Base-by-base conservation (phyloP, 805 yeast genomes). In the Yarrowia bubula region DNA sequence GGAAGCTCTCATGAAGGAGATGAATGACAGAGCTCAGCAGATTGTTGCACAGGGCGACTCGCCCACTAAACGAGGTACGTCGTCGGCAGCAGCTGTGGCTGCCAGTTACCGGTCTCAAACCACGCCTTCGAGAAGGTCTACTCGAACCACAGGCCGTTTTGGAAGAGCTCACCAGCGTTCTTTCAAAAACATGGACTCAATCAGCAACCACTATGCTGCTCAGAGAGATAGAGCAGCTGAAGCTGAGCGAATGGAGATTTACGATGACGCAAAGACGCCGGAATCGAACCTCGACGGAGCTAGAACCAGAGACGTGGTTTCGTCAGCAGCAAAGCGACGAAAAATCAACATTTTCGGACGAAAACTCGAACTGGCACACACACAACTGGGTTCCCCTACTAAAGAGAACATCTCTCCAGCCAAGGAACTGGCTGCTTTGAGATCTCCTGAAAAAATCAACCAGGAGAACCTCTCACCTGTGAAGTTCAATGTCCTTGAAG, bases 171-270 rank as follows among this genome's bases (percentile, higher is more conserved):
- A 58, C 33, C 50, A 44, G 13, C 41, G 64, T 4, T 14, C 50
- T 4, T 58, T 58, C 64, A 58, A 43, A 22, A 58, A 58, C 33
- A 58, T 58, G 64, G 64, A 58, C 28, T 58, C 64, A 13, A 58
- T 58, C 35, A 35, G 43, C 22, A 32, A 22, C 28, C 64, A 58
- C n/a, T 58, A 58, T 18, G 64, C 64, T 22, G 64, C 64, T 13
- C 51, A 44, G 9, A 11, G 64, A 57, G 63, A 38, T 28, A 7
- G 44, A n/a, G 37, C 33, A 17, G 32, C 48, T 13, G 50, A 42
- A 14, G 28, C 41, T 4, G 51, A 32, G 8, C 51, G 64, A 13
- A 32, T 58, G 64, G 64, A 58, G 15, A 35, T 58, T 18, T 44
- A 58, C 13, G 51, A 58, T 11, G 51, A 58, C 22, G 51, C 50